Percentiles rank a stretch among this genome's conserved stretches.
Conservation (phyloP, 192 early-diverging fungal genomes). For the Coemansia erecta region DNA sequence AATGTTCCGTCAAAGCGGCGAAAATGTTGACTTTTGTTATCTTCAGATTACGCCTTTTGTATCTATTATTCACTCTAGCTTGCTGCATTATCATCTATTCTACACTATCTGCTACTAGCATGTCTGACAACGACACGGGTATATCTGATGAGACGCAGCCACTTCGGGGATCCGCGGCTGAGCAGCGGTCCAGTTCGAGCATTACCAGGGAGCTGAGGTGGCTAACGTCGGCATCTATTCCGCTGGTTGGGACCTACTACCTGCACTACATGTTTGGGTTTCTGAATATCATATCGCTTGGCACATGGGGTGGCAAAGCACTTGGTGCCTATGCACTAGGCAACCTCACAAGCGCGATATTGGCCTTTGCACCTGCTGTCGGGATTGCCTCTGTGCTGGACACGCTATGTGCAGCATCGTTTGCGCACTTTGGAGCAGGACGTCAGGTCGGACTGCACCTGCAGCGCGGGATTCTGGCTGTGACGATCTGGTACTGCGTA, state of each 20-base stretch:
- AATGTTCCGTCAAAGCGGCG: too few species aligned
- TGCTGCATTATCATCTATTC: too few species aligned
- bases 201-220: slow-evolving; percentile 23
- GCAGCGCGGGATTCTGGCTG: slow-evolving; percentile 77
- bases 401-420: slow-evolving; percentile 71
- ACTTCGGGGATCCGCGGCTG: slow-evolving; percentile 1
- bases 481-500: slow-evolving; percentile 62
- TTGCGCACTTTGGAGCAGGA: slow-evolving; percentile 60
- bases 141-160: slow-evolving; percentile 18
- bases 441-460: slow-evolving; percentile 66
- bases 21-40: too few species aligned
- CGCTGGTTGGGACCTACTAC: slow-evolving; percentile 62
- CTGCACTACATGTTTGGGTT: slow-evolving; percentile 68
- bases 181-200: not conserved
- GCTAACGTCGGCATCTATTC: slow-evolving; percentile 38
- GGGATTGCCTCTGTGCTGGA: slow-evolving; percentile 74
- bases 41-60: too few species aligned
- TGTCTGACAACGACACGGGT: too few species aligned
- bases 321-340: slow-evolving; percentile 66
- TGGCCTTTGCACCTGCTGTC: slow-evolving; percentile 69
- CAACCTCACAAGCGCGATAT: slow-evolving; percentile 69
- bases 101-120: too few species aligned
- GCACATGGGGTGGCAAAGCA: slow-evolving; percentile 60
- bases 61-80: too few species aligned
- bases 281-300: slow-evolving; percentile 62